Percentiles rank a stretch among this genome's conserved stretches.
phyloP scores from a whole-genome alignment of 768 basidiomycete species.

The Podaxis sp. region DNA sequence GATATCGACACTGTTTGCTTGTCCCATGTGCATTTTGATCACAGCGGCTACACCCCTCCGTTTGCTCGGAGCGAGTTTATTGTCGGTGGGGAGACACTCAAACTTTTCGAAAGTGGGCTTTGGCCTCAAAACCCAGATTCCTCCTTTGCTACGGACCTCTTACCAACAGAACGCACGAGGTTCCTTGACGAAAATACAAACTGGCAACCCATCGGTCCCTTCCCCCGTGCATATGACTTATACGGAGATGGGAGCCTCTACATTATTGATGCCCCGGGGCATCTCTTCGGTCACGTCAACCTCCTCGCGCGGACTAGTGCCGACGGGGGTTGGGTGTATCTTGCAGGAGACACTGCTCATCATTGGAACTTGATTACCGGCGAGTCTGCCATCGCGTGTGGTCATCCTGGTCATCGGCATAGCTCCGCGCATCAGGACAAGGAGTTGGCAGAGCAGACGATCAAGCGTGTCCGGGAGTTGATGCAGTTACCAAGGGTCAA shows the following conservation, averaged over 20 bases:
- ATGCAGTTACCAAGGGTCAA: slow-evolving; percentile 36
- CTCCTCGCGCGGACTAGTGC: slow-evolving; percentile 53
- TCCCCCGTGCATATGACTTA: slow-evolving; percentile 50
- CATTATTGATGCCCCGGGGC: slow-evolving; percentile 58
- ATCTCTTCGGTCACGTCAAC: slow-evolving; percentile 55
- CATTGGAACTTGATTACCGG: slow-evolving; percentile 51
- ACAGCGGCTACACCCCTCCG: slow-evolving; percentile 44
- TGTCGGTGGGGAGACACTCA: slow-evolving; percentile 40
- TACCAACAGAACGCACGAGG: slow-evolving; percentile 37
- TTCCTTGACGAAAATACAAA: slow-evolving; percentile 27
- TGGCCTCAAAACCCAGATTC: slow-evolving; percentile 43
- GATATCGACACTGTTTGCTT: slow-evolving; percentile 46
- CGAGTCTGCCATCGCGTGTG: slow-evolving; percentile 37
- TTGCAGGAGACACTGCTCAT: slow-evolving; percentile 58
- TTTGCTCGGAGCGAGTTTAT: slow-evolving; percentile 50
- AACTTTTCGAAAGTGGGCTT: slow-evolving; percentile 31
- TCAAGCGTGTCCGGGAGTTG: slow-evolving; percentile 39
- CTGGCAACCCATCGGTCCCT: slow-evolving; percentile 48
- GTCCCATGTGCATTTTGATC: slow-evolving; percentile 58
- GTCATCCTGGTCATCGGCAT: slow-evolving; percentile 26
- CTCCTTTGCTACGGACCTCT: slow-evolving; percentile 30
- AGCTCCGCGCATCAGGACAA: slow-evolving; percentile 45
- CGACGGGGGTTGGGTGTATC: slow-evolving; percentile 53
- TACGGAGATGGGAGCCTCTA: slow-evolving; percentile 60
- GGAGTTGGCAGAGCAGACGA: slow-evolving; percentile 40